A percentile compares a stretch with the other conserved stretches of the same genome.
These are phyloP conservation scores for Iris pallida DNA, from an alignment of 116 monocot genomes.

Conservation along the genomic window DNA sequence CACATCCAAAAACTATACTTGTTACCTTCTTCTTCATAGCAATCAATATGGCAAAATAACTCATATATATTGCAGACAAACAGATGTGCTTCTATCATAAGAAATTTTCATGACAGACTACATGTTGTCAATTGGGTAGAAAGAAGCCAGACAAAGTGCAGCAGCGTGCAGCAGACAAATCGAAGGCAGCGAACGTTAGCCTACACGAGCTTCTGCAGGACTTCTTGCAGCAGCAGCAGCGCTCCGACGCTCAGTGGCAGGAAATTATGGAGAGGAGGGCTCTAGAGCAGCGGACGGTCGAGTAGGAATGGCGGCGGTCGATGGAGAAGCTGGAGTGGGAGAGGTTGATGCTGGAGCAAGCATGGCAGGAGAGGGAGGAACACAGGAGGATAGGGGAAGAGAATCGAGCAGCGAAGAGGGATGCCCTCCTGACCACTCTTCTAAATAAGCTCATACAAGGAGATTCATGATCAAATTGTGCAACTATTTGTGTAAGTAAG, in stretches of 20 bases:
- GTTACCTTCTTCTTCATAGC: too few species aligned
- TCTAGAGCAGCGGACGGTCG: constrained; percentile 49
- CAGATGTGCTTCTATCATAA: too few species aligned
- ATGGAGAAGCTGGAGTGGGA: constrained; percentile 96
- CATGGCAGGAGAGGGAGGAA: constrained; percentile 91
- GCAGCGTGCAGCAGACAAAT: constrained; percentile 19
- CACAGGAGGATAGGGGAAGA: constrained; percentile 89
- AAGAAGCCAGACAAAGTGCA: constrained; percentile 27
- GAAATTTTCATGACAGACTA: too few species aligned
- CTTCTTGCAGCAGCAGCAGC: constrained; percentile 81
- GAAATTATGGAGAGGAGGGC: constrained; percentile 74
- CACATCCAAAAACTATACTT: too few species aligned
- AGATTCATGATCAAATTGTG: constrained; percentile 10
- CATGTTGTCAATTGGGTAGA: too few species aligned
- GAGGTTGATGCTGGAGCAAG: constrained; percentile 78
- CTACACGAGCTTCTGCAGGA: constrained; percentile 62
- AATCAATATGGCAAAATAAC: too few species aligned
- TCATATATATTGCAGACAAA: too few species aligned
- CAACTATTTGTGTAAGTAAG: too few species aligned
- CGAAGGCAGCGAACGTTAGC: constrained; percentile 15
- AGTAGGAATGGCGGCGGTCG: constrained; percentile 83
- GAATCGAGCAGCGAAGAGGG: constrained; percentile 80
- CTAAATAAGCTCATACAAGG: constrained; percentile 81
- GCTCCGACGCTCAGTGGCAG: constrained; percentile 66
- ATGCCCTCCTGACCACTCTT: constrained; percentile 63